phyloP scores from a whole-genome alignment of 2,329 filamentous ascomycete genomes.

The Pyrenochaeta sp. region DNA sequence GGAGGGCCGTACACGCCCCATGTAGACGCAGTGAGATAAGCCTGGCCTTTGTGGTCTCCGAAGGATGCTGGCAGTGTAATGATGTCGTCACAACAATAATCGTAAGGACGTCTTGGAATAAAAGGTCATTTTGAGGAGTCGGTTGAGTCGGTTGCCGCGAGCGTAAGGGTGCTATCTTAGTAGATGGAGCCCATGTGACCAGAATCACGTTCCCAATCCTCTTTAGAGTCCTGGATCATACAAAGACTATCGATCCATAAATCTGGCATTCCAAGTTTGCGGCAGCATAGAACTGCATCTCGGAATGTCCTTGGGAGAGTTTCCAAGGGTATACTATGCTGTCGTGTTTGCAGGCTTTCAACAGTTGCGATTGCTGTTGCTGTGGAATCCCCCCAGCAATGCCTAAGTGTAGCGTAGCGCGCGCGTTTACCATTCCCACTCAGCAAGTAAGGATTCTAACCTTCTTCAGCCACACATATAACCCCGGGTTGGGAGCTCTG shows the following conservation, averaged over 20 bases:
- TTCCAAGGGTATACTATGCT: background rate
- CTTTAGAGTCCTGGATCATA: slow-evolving; percentile 13
- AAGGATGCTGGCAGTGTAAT: slow-evolving; percentile 1
- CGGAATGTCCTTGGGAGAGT: slow-evolving; percentile 8
- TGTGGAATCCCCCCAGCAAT: slow-evolving; percentile 48
- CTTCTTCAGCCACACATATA: slow-evolving; percentile 2
- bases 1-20: background rate
- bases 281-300: slow-evolving; percentile 7
- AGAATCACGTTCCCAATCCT: slow-evolving; percentile 13
- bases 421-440: slow-evolving; percentile 3
- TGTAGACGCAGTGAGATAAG: background rate
- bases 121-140: slow-evolving; percentile 2
- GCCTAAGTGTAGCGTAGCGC: slow-evolving; percentile 7
- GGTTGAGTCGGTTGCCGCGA: slow-evolving; percentile 7
- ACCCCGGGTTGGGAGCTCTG: slow-evolving; percentile 3
- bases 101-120: background rate
- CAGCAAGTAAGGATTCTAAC: background rate
- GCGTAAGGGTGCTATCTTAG: slow-evolving; percentile 6
- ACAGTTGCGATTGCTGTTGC: background rate
- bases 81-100: background rate
- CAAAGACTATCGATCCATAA: slow-evolving; percentile 20
- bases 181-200: slow-evolving; percentile 12
- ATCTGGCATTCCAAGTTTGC: slow-evolving; percentile 5
- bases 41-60: background rate
- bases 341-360: background rate